Percentiles rank a stretch among this genome's conserved stretches.
These are phyloP conservation scores for Stemphylium vesicarium DNA, from an alignment of 2,329 filamentous ascomycete species.

Conservation along the genomic window DNA sequence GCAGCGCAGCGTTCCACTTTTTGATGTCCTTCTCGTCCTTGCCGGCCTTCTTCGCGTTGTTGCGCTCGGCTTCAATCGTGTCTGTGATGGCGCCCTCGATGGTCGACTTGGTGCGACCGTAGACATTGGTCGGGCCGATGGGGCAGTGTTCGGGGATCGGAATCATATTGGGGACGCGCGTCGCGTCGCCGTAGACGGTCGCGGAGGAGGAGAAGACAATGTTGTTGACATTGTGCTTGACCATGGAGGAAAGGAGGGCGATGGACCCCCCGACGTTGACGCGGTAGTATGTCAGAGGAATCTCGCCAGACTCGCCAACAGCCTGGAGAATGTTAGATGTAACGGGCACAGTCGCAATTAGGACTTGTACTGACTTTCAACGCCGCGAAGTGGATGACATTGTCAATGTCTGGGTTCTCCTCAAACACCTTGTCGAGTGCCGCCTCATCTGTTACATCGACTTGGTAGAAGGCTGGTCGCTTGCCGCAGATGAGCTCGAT, in stretches of 20 bases:
- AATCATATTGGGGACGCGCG: slow-evolving; percentile 96
- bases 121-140: slow-evolving; percentile 94
- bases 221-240: slow-evolving; percentile 87
- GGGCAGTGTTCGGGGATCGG: slow-evolving; percentile 97
- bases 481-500: slow-evolving; percentile 94
- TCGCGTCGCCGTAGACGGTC: slow-evolving; percentile 97
- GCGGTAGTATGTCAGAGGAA: slow-evolving; percentile 95
- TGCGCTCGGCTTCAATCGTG: slow-evolving; percentile 84
- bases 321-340: slow-evolving; percentile 63
- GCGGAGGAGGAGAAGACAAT: slow-evolving; percentile 99
- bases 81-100: slow-evolving; percentile 94
- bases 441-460: slow-evolving; percentile 86
- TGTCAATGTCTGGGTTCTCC: slow-evolving; percentile 91
- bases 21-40: slow-evolving; percentile 63
- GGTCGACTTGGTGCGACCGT: slow-evolving; percentile 93
- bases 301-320: slow-evolving; percentile 92
- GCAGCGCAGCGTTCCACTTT: slow-evolving; percentile 89
- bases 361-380: slow-evolving; percentile 72
- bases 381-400: slow-evolving; percentile 97
- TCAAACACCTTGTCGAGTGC: slow-evolving; percentile 86
- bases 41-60: slow-evolving; percentile 79
- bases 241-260: slow-evolving; percentile 84
- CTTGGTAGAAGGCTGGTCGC: slow-evolving; percentile 81
- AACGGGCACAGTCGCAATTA: background rate
- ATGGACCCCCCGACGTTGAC: slow-evolving; percentile 96